Base-by-base conservation (phyloP, 331 rosid genomes). In the Acacia concinna region DNA sequence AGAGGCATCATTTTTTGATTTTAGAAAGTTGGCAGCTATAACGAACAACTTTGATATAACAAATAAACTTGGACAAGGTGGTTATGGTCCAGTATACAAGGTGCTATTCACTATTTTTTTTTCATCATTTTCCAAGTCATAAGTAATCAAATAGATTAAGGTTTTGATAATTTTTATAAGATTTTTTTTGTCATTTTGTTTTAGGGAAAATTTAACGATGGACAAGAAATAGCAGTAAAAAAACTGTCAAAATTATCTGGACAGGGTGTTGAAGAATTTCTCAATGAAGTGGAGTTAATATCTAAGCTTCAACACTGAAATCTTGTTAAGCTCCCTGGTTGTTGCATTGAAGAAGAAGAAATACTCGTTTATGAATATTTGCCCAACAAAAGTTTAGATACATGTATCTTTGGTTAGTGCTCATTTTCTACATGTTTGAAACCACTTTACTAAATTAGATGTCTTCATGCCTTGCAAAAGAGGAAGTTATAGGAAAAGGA, bases 211-310 rank as follows among this genome's bases (percentile, higher is more conserved):
- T 44, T 44, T 3, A 14, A 44, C 13, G 20, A 44, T 44, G 20
- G 85, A 28, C 68, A 54, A 4, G 82, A 74, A 69, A 85, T 85
- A 52, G 88, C 88, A 0, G 73, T 81, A 14, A 81, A 81, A 54
- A 69, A 76, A 59, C 85, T 81, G 31, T 74, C 81, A 5, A 62
- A 4, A 74, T 44, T 20, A 44, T 44, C 51, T 0, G 6, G 51
- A 44, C 20, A 44, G 20, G 51, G 51, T 14, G 18, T 44, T 14
- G 51, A 44, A 44, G 51, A 44, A 4, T 44, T 44, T 14, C 13
- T 14, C 3, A 44, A 44, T 44, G 20, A 14, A 44, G 51, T 3
- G 18, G 49, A 44, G 49, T 44, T 44, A 20, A 44, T 44, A 13
- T 44, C 51, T 44, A 44, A 14, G 1, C 51, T 44, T 44, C 87